Base-by-base conservation (phyloP, 2,329 filamentous ascomycete species). In the Aspergillus costaricaensis region DNA sequence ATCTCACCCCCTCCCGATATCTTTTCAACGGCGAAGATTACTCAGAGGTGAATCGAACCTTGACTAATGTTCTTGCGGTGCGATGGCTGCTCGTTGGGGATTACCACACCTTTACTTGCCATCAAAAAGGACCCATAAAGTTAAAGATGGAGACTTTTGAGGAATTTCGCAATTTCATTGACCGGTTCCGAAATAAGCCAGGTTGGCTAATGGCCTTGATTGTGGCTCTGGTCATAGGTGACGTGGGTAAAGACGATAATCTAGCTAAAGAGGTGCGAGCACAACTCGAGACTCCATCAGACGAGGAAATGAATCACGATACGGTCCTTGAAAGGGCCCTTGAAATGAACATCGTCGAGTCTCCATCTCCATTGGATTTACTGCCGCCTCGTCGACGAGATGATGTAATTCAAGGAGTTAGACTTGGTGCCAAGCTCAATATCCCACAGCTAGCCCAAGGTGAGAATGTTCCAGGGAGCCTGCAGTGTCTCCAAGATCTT, bases 21-120 rank as follows among this genome's bases (percentile, higher is more conserved):
- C 41, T 64, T 15, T 62, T 41, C 36, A 63, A 55, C 1, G 25
- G 25, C 25, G n/a, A 62, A 8, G 69, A 78, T 19, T 77, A 70
- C 41, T 30, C 54, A 2, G 77, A 79, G 63, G 69, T 79, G 17
- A 78, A 79, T 51, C 76, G 77, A 14, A 79, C 77, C 0, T 65
- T 79, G 6, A 69, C 76, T 19, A 72, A 74, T 14, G 62, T 79
- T 9, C 62, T 78, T 23, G 66, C 73, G 0, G 54, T 78, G 47
- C 73, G 74, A 59, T 79, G 76, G 77, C 66, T 79, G 12, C 65
- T 71, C 25, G 72, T 69, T 8, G 63, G 64, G n/a, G 65, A 76
- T 17, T 78, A 77, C 56, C 64, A 71, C 8, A 56, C 58, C n/a
- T 75, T 79, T 38, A 72, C 70, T 0, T 55, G 47, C 23, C 62